phyloP scores from a whole-genome alignment of 805 yeast species.

The Yamadazyma paraphyllophila region DNA sequence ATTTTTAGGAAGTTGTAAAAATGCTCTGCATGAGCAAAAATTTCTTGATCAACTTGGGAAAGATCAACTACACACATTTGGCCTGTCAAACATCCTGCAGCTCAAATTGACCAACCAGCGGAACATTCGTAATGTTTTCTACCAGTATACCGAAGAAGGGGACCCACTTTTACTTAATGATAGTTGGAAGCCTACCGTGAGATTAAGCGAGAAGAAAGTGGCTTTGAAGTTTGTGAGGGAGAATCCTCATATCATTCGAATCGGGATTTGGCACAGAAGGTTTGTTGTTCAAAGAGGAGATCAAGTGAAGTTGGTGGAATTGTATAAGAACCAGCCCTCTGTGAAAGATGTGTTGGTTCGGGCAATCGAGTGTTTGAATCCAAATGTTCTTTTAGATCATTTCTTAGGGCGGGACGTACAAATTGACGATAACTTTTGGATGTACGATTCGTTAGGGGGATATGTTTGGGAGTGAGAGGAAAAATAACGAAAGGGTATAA shows the following conservation, averaged over 20 bases:
- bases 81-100: neutral
- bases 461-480: neutral
- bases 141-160: neutral
- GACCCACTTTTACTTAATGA: neutral
- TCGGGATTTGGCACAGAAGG: neutral
- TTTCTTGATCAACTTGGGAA: neutral
- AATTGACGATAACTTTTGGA: neutral
- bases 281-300: neutral
- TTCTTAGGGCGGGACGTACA: neutral
- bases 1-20: neutral
- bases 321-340: neutral
- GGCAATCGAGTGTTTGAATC: neutral
- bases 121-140: neutral
- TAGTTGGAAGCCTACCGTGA: neutral
- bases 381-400: neutral
- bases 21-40: neutral
- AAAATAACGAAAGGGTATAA: too few species aligned
- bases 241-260: neutral
- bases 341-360: neutral
- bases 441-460: neutral
- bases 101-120: neutral
- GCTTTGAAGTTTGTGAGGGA: neutral
- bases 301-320: neutral
- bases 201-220: neutral
- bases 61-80: neutral